Base-by-base conservation (phyloP, 2,329 filamentous ascomycete genomes). In the Paecilomyces formosus region DNA sequence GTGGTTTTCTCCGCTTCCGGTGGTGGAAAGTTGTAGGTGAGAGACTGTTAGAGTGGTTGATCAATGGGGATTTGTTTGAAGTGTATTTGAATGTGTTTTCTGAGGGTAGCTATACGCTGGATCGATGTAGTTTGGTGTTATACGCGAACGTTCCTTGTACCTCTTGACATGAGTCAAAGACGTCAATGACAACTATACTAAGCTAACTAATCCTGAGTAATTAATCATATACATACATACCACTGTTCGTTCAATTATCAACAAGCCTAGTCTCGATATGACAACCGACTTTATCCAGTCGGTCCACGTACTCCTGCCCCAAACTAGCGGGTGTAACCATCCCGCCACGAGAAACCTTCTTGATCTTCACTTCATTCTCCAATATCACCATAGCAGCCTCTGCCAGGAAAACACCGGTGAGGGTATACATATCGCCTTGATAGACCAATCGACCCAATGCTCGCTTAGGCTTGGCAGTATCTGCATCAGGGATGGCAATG, bases 271-370 rank as follows among this genome's bases (percentile, higher is more conserved):
- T 73, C 58, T 77, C 72, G 56, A 81, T 69, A 39, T 64, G 68
- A 52, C 78, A 72, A 1, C 78, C 78, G 39, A 70, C 72, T 57
- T 72, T 73, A 31, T 76, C 73, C 63, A 81, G 65, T 22, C 77
- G 72, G 58, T 77, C 76, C 39, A 80, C 66, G 62, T 74, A 80
- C 5, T 71, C 68, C 64, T 80, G 74, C 6, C 79, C 80, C 60
- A 82, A 57, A 31, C 70, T 76, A 21, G 78, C 76, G 21, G 80
- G 72, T 1, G 80, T 82, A 18, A 81, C 69, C 51, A 81, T 72
- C 3, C 80, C 80, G 21, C 76, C 74, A 1, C 76, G 70, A 21
- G 78, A 72, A 26, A 72, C 69, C 57, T 72, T 72, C 58, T 68
- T 74, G 21, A 78, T 67, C 51, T 74, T 69, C 39, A 76, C 70